phyloP scores from a whole-genome alignment of 2,329 filamentous ascomycete genomes.

The Fusarium beomiforme region DNA sequence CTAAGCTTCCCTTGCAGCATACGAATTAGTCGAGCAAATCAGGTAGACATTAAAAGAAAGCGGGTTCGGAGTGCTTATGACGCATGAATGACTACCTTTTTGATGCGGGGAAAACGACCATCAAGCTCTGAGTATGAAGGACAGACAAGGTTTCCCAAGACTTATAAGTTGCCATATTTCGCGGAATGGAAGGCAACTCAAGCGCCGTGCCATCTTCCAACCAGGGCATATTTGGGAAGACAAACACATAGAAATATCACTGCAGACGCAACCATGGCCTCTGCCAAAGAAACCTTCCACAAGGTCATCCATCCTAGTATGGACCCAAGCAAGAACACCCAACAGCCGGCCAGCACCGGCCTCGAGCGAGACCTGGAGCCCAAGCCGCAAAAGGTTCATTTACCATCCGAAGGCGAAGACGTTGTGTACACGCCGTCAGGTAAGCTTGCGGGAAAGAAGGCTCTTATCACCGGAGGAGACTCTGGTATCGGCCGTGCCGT shows the following conservation, averaged over 20 bases:
- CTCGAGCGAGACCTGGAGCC: neutral
- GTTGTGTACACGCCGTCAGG: neutral
- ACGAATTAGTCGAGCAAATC: neutral
- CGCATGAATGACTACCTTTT: neutral
- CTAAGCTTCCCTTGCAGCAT: neutral
- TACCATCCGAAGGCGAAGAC: neutral
- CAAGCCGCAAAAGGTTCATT: neutral
- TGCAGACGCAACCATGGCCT: neutral
- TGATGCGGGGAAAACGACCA: neutral
- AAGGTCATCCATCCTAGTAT: neutral
- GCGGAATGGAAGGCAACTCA: neutral
- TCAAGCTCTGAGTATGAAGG: neutral
- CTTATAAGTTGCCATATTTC: neutral
- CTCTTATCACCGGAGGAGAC: neutral
- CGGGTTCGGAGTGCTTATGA: neutral
- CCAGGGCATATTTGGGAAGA: neutral
- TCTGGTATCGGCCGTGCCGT: neutral
- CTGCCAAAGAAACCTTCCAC: neutral
- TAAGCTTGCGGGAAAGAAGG: neutral
- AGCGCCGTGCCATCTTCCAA: neutral
- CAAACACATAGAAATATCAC: neutral
- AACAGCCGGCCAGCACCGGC: neutral
- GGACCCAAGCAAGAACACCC: neutral
- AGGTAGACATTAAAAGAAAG: neutral
- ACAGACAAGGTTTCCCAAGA: neutral